phyloP scores from a whole-genome alignment of 2,329 filamentous ascomycete genomes.

The Fusarium sp. region DNA sequence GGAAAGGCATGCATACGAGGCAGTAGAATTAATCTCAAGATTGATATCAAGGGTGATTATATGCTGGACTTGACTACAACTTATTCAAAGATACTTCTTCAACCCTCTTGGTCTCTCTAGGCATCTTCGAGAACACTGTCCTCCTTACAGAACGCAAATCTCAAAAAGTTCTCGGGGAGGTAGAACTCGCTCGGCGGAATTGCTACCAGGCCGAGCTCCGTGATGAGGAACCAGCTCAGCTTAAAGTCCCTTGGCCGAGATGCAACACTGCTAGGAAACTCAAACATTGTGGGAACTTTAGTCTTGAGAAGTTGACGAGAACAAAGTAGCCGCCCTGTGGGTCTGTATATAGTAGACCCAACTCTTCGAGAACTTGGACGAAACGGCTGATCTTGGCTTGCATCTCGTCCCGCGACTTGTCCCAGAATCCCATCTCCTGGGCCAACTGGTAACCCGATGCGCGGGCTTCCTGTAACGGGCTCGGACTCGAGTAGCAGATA shows the following conservation, averaged over 20 bases:
- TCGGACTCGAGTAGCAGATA: constrained; percentile 93
- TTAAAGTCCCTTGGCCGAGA: not conserved
- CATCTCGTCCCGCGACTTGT: constrained; percentile 81
- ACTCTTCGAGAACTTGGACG: constrained; percentile 77
- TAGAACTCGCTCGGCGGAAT: not conserved
- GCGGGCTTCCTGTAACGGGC: constrained; percentile 91
- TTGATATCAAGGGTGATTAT: not conserved
- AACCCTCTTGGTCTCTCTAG: not conserved
- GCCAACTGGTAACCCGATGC: constrained; percentile 92
- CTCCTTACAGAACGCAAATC: not conserved
- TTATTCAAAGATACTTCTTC: not conserved
- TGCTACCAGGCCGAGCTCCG: not conserved
- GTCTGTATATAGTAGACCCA: constrained; percentile 80
- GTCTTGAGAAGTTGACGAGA: constrained; percentile 81
- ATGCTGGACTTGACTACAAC: not conserved
- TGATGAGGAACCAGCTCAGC: not conserved
- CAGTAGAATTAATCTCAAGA: not conserved
- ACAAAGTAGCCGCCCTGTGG: constrained; percentile 98
- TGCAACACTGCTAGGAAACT: not conserved
- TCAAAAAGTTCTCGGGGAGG: not conserved
- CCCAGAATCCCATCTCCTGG: constrained; percentile 85
- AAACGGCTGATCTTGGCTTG: constrained; percentile 83
- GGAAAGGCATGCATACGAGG: too few species aligned
- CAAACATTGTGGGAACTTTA: constrained; percentile 48
- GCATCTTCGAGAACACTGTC: not conserved